Percentiles rank a stretch among this genome's conserved stretches.
Evolutionary conservation across 345 rosid genomes (phyloP).

Genomic region (Hevea brasiliensis): DNA sequence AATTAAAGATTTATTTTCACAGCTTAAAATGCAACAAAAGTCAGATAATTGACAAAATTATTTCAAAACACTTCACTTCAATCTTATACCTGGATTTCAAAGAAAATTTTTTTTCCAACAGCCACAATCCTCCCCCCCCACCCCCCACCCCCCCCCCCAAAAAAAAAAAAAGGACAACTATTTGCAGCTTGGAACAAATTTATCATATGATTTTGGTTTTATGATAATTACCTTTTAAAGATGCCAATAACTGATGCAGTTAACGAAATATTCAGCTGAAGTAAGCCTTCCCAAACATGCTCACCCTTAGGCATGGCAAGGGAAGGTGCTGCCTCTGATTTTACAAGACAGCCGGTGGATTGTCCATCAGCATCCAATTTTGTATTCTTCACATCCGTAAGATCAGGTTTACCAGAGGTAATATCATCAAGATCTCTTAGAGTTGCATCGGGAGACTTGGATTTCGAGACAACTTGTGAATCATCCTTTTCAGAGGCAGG

Average conservation of each 20-base stretch:
- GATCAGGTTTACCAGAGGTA: slow-evolving; percentile 32
- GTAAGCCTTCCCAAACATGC: slow-evolving; percentile 71
- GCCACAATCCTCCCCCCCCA: too few relatives aligned
- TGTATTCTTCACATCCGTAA: slow-evolving; percentile 18
- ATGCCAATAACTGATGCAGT: slow-evolving; percentile 53
- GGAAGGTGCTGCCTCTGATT: slow-evolving; percentile 22
- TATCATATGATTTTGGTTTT: background rate
- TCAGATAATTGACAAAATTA: too few relatives aligned
- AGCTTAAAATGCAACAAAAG: too few relatives aligned
- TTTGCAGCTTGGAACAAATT: background rate
- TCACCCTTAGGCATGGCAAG: slow-evolving; percentile 42
- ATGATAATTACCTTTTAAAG: slow-evolving; percentile 67
- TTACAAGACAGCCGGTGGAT: slow-evolving; percentile 20
- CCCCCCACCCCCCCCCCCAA: too few relatives aligned
- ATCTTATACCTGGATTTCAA: too few relatives aligned
- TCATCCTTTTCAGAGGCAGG: slow-evolving; percentile 42
- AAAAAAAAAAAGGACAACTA: background rate
- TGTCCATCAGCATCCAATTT: slow-evolving; percentile 21
- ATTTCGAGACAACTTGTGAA: slow-evolving; percentile 28
- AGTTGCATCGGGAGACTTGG: slow-evolving; percentile 43
- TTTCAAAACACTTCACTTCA: too few relatives aligned
- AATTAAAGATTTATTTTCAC: too few relatives aligned
- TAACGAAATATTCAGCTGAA: slow-evolving; percentile 59
- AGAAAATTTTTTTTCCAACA: too few relatives aligned
- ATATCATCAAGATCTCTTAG: slow-evolving; percentile 29